These are phyloP conservation scores for Anacardium occidentale DNA, from an alignment of 345 rosid species.

Conservation along the genomic window DNA sequence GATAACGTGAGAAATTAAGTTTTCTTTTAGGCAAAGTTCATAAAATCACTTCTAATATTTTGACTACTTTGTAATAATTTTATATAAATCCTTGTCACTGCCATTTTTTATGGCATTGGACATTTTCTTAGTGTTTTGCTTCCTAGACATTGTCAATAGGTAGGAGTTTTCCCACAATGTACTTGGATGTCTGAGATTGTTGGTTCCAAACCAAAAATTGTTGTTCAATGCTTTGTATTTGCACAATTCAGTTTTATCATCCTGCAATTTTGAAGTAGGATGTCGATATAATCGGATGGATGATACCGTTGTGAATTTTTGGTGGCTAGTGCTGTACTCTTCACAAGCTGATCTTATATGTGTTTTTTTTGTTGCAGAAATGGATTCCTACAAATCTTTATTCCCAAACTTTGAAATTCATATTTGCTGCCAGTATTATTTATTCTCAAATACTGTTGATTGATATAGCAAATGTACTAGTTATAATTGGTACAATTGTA, in stretches of 20 bases:
- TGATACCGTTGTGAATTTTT: neutral
- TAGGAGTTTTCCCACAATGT: too few relatives aligned
- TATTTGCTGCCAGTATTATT: neutral
- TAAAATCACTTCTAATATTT: too few relatives aligned
- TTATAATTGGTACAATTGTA: neutral
- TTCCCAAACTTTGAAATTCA: slow-evolving; percentile 55
- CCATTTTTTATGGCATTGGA: too few relatives aligned
- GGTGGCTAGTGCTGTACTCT: neutral
- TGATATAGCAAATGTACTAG: neutral
- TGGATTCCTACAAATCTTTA: slow-evolving; percentile 53
- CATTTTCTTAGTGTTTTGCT: too few relatives aligned
- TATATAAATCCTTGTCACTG: too few relatives aligned
- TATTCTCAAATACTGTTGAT: neutral
- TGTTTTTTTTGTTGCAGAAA: slow-evolving; percentile 41
- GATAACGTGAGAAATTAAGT: too few relatives aligned
- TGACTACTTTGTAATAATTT: too few relatives aligned
- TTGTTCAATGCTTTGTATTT: neutral
- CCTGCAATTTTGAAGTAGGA: neutral
- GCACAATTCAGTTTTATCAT: too few relatives aligned
- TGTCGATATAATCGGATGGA: neutral
- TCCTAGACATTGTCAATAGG: too few relatives aligned
- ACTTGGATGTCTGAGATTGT: too few relatives aligned
- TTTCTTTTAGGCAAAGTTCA: too few relatives aligned
- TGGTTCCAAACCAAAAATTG: neutral
- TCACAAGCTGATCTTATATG: slow-evolving; percentile 13